Evolutionary conservation across 257 asterid genomes (phyloP).

Genomic region (Coffea eugenioides): DNA sequence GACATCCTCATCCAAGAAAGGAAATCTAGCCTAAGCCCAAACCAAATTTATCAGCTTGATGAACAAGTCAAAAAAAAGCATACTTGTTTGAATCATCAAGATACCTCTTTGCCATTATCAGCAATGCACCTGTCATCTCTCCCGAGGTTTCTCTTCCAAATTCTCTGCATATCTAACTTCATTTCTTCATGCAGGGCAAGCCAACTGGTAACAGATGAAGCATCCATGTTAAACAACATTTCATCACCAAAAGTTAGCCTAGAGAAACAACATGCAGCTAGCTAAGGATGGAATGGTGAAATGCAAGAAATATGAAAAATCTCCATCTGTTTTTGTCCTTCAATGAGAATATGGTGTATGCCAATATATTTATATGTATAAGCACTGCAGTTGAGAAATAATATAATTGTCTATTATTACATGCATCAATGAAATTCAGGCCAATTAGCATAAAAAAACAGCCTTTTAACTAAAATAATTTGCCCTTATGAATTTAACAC

Average conservation of each 20-base stretch:
- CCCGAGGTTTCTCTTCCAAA: conserved; percentile 97
- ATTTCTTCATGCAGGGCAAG: conserved; percentile 83
- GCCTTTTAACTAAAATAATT: not conserved
- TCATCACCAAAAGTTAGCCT: not conserved
- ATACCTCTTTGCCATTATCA: conserved; percentile 92
- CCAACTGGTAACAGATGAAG: conserved; percentile 55
- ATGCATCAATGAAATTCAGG: not conserved
- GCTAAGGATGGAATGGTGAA: not conserved
- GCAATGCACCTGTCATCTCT: conserved; percentile 95
- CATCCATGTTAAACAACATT: conserved; percentile 2
- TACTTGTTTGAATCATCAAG: conserved; percentile 9
- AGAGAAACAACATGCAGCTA: not conserved
- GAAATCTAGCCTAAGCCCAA: conserved; percentile 71
- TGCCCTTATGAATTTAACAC: not conserved
- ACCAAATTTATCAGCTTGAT: conserved; percentile 4
- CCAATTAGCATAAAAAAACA: not conserved
- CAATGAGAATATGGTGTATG: not conserved
- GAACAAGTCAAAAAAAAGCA: conserved; percentile 16
- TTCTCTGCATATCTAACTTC: conserved; percentile 93
- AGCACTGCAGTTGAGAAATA: not conserved
- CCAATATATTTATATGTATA: too few species aligned
- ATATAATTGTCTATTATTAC: not conserved
- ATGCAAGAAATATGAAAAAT: not conserved
- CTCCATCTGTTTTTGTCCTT: not conserved
- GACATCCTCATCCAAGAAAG: conserved; percentile 93